These are phyloP conservation scores for Cerioporus squamosus DNA, from an alignment of 1,284 basidiomycete species.

Conservation along the genomic window DNA sequence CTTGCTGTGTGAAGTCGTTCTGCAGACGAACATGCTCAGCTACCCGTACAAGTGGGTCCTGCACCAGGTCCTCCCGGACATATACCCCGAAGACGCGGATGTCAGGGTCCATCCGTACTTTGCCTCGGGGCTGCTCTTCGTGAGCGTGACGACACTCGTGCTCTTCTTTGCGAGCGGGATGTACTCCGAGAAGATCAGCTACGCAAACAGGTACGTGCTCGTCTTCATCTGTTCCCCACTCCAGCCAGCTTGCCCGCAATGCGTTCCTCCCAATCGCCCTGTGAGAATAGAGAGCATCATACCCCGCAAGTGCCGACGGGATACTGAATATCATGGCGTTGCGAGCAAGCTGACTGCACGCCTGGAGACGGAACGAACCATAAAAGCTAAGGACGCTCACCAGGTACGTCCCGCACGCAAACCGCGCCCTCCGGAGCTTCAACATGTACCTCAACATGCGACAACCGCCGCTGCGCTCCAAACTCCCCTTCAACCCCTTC, in stretches of 20 bases:
- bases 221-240: background rate
- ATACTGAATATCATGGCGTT: too few relatives aligned
- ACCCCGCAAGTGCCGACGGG: too few relatives aligned
- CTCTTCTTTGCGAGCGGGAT: conserved; percentile 97
- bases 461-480: conserved; percentile 67
- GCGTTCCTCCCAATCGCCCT: background rate
- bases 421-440: conserved; percentile 87
- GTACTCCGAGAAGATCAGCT: conserved; percentile 95
- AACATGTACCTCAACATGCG: conserved; percentile 98
- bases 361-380: background rate
- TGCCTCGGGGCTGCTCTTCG: conserved; percentile 78
- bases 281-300: too few relatives aligned
- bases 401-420: conserved; percentile 97
- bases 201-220: conserved; percentile 78
- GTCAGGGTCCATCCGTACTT: conserved; percentile 70
- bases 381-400: background rate
- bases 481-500: conserved; percentile 67
- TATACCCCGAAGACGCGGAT: conserved; percentile 47
- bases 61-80: conserved; percentile 51
- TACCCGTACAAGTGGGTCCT: conserved; percentile 63
- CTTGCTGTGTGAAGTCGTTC: conserved; percentile 73
- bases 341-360: background rate
- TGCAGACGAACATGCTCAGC: conserved; percentile 70
- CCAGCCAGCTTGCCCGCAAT: background rate
- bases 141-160: conserved; percentile 87